Conservation (phyloP, 345 rosid genomes). For the Citrus reticulata region DNA sequence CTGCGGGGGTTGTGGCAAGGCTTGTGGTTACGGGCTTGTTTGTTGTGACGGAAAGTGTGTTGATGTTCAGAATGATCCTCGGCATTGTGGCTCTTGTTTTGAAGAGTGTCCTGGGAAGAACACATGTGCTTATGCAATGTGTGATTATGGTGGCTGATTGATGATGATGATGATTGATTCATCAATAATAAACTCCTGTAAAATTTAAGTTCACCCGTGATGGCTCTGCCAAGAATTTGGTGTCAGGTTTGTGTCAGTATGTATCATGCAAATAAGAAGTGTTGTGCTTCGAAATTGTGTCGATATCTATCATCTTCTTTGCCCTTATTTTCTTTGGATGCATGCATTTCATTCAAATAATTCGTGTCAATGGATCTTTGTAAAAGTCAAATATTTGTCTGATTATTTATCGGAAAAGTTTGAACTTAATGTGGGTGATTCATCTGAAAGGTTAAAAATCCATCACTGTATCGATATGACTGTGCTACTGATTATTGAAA, state of each 20-base stretch:
- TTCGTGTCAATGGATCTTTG: too few species aligned
- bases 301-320: not conserved
- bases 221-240: not conserved
- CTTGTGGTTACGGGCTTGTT: constrained; percentile 23
- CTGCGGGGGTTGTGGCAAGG: constrained; percentile 28
- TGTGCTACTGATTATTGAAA: too few species aligned
- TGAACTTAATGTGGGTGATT: too few species aligned
- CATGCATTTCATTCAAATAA: too few species aligned
- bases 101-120: constrained; percentile 16
- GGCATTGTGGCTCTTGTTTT: constrained; percentile 31
- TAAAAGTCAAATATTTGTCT: too few species aligned
- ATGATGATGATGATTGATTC: not conserved
- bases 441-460: too few species aligned
- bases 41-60: constrained; percentile 34
- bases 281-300: not conserved
- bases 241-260: not conserved
- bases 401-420: too few species aligned
- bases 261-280: not conserved
- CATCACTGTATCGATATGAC: too few species aligned
- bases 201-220: not conserved
- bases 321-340: too few species aligned
- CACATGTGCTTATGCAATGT: constrained; percentile 24
- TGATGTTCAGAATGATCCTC: constrained; percentile 25
- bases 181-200: not conserved
- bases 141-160: constrained; percentile 27